These are phyloP conservation scores for Meyerozyma guilliermondii DNA, from an alignment of 1,139 yeast species.

Conservation along the genomic window DNA sequence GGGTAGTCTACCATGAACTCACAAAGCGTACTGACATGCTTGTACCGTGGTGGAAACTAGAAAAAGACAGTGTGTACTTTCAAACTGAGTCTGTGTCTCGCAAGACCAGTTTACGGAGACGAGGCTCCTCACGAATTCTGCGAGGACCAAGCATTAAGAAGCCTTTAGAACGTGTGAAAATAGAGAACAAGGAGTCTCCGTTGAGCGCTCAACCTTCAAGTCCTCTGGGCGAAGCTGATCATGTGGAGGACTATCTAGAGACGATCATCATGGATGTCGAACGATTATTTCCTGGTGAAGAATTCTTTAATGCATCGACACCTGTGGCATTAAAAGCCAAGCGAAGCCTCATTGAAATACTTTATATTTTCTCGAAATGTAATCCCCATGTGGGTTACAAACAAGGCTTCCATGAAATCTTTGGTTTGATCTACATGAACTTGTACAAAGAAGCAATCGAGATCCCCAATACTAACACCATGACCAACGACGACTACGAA, in stretches of 20 bases:
- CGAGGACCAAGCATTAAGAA: not conserved
- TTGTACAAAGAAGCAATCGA: conserved; percentile 36
- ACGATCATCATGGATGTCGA: conserved; percentile 62
- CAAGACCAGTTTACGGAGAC: not conserved
- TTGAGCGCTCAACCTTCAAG: not conserved
- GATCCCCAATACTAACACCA: conserved; percentile 30
- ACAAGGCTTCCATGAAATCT: conserved; percentile 68
- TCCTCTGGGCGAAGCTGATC: not conserved
- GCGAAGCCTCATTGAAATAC: conserved; percentile 42
- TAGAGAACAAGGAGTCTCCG: not conserved
- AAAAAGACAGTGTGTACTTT: conserved; percentile 26
- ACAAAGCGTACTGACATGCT: conserved; percentile 26
- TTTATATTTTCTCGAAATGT: conserved; percentile 51
- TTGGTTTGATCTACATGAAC: conserved; percentile 54
- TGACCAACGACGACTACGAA: conserved; percentile 28
- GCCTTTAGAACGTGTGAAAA: not conserved
- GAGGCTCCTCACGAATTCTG: not conserved
- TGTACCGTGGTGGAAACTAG: conserved; percentile 38
- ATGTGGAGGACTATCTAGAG: conserved; percentile 15
- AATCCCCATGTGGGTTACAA: conserved; percentile 53
- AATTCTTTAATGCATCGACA: conserved; percentile 33
- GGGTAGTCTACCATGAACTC: conserved; percentile 36
- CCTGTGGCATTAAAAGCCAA: conserved; percentile 23
- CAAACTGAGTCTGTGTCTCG: conserved; percentile 11
- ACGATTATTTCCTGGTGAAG: conserved; percentile 58